Evolutionary conservation across 2,329 filamentous ascomycete species (phyloP), one percentile per base, ranked within the genome.

Genomic region (Colletotrichum destructivum): DNA sequence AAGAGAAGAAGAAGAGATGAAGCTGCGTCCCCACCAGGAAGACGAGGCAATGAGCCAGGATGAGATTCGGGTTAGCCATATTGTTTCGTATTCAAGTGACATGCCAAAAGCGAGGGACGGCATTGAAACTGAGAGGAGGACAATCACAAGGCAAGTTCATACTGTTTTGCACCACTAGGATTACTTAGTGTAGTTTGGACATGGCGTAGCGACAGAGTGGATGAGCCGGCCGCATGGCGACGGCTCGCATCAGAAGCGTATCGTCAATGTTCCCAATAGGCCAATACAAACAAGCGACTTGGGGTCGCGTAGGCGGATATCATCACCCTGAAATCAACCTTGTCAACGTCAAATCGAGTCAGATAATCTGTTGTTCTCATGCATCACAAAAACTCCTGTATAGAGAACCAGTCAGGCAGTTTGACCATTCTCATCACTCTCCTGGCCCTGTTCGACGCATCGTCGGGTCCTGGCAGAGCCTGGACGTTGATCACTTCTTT

Each of bases 1-100:
- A 77, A 78, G 8, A 73, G 38, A n/a, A n/a, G n/a, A n/a, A n/a
- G 44, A 75, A 69, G 16, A 73, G 26, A 35, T 79, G 78, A 9
- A 71, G 55, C 8, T 62, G 52, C 4, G 60, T 59, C 16, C 75
- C 73, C 11, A 63, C 42, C 18, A 46, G 23, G 18, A 75, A 75
- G 26, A 55, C 69, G 1, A 63, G 52, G 16, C 52, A 26, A n/a
- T 69, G 46, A 12, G 54, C 38, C 40, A 26, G 57, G 15, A 60
- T 18, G 26, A 47, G n/a, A 7, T 60, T 66, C 16, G 23, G 2
- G 21, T 49, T 18, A 3, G 59, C 16, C 40, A 71, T 68, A 7
- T 16, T 7, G 40, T n/a, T 31, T 31, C 31, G 31, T 47, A 55
- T 42, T 5, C 18, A 12, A 21, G 9, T 7, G 12, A 21, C 16